Base-by-base conservation (phyloP, 805 yeast genomes). In the Blastobotrys terrestris region DNA sequence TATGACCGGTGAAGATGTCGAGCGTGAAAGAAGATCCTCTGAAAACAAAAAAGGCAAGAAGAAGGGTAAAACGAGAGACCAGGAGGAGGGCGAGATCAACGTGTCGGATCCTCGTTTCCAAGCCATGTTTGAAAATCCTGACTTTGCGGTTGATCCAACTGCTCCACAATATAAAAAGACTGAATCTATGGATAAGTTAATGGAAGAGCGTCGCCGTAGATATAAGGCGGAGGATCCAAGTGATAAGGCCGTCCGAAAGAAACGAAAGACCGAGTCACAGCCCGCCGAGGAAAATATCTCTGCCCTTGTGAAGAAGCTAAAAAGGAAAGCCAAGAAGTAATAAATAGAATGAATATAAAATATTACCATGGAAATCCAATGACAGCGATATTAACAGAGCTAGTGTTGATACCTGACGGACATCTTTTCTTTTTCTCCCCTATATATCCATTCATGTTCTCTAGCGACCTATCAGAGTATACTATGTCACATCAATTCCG, bases 111-210 rank as follows among this genome's bases (percentile, higher is more conserved):
- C 85, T 14, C 84, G 99, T 72, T 94, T 94, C 74, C 77, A 77
- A 46, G 95, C 85, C 58, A 75, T 90, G 58, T 88, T 84, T 64
- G 89, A 89, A 62, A 84, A 81, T 56, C 96, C 87, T 57, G 94
- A 85, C 56, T 94, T 81, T 70, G 97, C 97, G 11, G 90, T 95
- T 65, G 99, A 95, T 69, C 95, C 97, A 19, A 84, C 95, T 18
- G 82, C 77, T 63, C 86, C 95, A n/a, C 96, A 88, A 66, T 92
- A 80, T 75, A 90, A 87, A 72, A 81, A 84, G 69, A 91, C 98
- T 1, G 73, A 80, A 15, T 89, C 94, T 21, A 91, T 92, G 96
- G 83, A 84, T 65, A 77, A 84, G 67, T 79, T 94, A 53, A 70
- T 94, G 72, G 76, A 80, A 45, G 96, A 90, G 69, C 79, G 96